phyloP scores from a whole-genome alignment of 202 grass and related monocot genomes.

The Elaeis oleifera region DNA sequence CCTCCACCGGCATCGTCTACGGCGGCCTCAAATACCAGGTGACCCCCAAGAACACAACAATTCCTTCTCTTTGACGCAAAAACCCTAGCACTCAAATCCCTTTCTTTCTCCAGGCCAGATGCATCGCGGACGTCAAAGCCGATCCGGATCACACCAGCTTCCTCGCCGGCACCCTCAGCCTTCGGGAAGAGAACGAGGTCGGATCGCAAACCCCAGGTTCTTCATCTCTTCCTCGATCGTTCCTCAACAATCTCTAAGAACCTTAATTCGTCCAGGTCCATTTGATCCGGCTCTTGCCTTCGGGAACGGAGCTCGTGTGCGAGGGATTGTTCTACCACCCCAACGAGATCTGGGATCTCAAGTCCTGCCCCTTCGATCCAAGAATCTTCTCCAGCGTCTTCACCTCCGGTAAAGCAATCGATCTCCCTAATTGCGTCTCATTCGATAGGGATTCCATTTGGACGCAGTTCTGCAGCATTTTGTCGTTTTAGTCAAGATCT shows the following conservation, averaged over 20 bases:
- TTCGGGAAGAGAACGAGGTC: conserved; percentile 95
- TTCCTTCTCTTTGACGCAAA: not conserved
- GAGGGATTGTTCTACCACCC: conserved; percentile 96
- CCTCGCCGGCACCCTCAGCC: conserved; percentile 90
- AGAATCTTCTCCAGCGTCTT: conserved; percentile 86
- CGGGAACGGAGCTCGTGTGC: conserved; percentile 69
- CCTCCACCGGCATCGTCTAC: conserved; percentile 84
- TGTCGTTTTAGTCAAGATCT: too few relatives aligned
- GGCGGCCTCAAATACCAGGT: conserved; percentile 94
- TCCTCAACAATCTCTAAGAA: too few relatives aligned
- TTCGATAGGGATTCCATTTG: too few relatives aligned
- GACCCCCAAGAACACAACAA: conserved; percentile 3
- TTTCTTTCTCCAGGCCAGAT: conserved; percentile 46
- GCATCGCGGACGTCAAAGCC: conserved; percentile 76
- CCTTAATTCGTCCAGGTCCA: conserved; percentile 60
- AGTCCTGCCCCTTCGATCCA: conserved; percentile 82
- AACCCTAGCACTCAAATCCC: conserved; percentile 9
- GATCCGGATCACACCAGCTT: conserved; percentile 71
- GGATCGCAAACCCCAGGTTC: too few relatives aligned
- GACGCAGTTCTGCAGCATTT: too few relatives aligned
- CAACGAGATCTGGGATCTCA: conserved; percentile 99
- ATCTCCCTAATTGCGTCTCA: not conserved
- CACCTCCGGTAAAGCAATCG: conserved; percentile 56
- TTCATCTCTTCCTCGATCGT: not conserved
- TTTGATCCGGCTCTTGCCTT: conserved; percentile 71